Percentiles rank a stretch among this genome's conserved stretches.
phyloP scores from a whole-genome alignment of 768 basidiomycete genomes.

The Hysterangium stoloniferum region DNA sequence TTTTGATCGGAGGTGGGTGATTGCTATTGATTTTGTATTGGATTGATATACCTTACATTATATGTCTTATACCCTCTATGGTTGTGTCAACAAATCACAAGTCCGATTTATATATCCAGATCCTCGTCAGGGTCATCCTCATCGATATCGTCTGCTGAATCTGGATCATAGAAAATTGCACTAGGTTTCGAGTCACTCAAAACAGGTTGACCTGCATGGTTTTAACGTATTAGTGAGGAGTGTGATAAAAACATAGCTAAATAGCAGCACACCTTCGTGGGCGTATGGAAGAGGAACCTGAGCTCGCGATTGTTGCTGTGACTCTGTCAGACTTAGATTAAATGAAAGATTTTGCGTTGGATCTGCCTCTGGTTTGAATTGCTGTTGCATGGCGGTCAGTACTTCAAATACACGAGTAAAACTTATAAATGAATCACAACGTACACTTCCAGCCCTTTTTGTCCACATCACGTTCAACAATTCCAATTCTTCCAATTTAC shows the following conservation, averaged over 20 bases:
- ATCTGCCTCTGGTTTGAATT: constrained; percentile 26
- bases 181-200: constrained; percentile 33
- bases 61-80: too few species aligned
- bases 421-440: not conserved
- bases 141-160: constrained; percentile 90
- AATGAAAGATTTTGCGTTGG: constrained; percentile 72
- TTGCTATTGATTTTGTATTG: too few species aligned
- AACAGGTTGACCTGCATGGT: too few species aligned
- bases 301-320: constrained; percentile 73
- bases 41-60: too few species aligned
- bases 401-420: not conserved
- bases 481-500: constrained; percentile 43
- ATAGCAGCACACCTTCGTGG: constrained; percentile 57
- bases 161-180: constrained; percentile 82
- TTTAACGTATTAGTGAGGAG: not conserved
- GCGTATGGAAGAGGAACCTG: constrained; percentile 86
- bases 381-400: not conserved
- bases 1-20: too few species aligned
- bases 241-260: not conserved
- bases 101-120: constrained; percentile 55
- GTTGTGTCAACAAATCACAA: not conserved
- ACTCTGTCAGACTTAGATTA: constrained; percentile 76
- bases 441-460: constrained; percentile 19
- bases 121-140: constrained; percentile 97
- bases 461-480: constrained; percentile 42